Percentiles rank a stretch among this genome's conserved stretches.
phyloP scores from a whole-genome alignment of 345 rosid species.

The Murraya paniculata region DNA sequence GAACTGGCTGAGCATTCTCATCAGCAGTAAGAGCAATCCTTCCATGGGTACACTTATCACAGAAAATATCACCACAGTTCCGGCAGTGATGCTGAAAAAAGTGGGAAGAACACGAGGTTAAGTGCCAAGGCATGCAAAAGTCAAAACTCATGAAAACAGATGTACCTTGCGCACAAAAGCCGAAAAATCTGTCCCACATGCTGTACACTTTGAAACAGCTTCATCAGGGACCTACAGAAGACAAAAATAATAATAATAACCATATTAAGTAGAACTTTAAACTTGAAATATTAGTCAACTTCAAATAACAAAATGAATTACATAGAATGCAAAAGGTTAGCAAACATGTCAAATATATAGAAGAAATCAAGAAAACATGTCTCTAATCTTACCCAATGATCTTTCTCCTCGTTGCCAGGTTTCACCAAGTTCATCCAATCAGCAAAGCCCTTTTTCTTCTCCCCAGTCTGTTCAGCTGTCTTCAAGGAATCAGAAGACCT shows the following conservation, averaged over 20 bases:
- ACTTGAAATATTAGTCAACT: neutral
- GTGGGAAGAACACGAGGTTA: conserved; percentile 6
- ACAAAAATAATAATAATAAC: neutral
- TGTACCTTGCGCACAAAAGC: conserved; percentile 83
- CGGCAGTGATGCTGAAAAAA: conserved; percentile 91
- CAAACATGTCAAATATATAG: neutral
- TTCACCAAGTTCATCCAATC: conserved; percentile 92
- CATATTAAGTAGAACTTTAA: conserved; percentile 4
- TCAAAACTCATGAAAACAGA: neutral
- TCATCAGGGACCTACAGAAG: conserved; percentile 83
- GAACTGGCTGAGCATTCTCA: conserved; percentile 87
- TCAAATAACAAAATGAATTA: neutral
- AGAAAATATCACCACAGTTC: conserved; percentile 97
- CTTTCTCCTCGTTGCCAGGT: conserved; percentile 95
- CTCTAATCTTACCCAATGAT: conserved; percentile 61
- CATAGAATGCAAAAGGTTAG: neutral
- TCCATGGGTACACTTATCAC: conserved; percentile 96
- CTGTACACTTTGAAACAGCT: conserved; percentile 78
- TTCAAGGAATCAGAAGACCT: conserved; percentile 55
- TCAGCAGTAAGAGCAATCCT: conserved; percentile 95
- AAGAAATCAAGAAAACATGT: neutral
- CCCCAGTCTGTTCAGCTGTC: conserved; percentile 59
- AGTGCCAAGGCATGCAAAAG: conserved; percentile 5
- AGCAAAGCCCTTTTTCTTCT: conserved; percentile 72
- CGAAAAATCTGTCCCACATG: conserved; percentile 85